These are phyloP conservation scores for Metschnikowia orientalis DNA, from an alignment of 805 yeast genomes.

Conservation along the genomic window DNA sequence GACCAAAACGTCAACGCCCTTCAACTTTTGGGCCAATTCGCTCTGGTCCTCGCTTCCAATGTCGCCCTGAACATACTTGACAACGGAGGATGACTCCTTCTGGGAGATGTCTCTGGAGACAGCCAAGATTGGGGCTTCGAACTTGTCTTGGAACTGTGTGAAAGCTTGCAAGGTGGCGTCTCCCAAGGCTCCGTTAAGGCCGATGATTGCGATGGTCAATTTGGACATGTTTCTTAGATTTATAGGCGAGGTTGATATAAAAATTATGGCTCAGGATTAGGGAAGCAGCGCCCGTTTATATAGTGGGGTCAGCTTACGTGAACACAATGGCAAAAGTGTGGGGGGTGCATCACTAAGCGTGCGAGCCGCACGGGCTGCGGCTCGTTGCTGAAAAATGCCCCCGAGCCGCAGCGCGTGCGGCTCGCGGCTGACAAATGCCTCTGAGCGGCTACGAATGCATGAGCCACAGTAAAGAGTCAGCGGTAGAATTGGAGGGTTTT, in stretches of 20 bases:
- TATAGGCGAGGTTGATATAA: neutral
- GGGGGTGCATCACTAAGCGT: too few relatives aligned
- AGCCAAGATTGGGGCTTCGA: constrained; percentile 47
- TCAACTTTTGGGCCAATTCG: constrained; percentile 29
- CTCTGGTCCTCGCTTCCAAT: constrained; percentile 21
- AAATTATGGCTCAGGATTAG: too few relatives aligned
- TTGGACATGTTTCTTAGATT: constrained; percentile 17
- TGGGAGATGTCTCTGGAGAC: constrained; percentile 43
- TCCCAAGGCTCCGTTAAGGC: constrained; percentile 51
- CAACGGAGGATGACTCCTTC: constrained; percentile 26
- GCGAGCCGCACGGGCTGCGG: too few relatives aligned
- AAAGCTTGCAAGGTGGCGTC: constrained; percentile 44
- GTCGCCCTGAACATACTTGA: constrained; percentile 39
- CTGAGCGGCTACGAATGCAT: too few relatives aligned
- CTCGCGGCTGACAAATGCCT: too few relatives aligned
- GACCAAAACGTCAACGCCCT: constrained; percentile 49
- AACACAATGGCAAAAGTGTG: too few relatives aligned
- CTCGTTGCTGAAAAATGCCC: too few relatives aligned
- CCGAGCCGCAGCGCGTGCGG: too few relatives aligned
- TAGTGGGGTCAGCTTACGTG: too few relatives aligned
- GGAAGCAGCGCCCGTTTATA: neutral
- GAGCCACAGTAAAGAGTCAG: too few relatives aligned
- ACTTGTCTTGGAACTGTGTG: constrained; percentile 38
- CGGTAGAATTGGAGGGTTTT: too few relatives aligned
- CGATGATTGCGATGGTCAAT: constrained; percentile 46